Conservation (phyloP, 805 yeast genomes). For the Saccharomycopsis lassenensis region DNA sequence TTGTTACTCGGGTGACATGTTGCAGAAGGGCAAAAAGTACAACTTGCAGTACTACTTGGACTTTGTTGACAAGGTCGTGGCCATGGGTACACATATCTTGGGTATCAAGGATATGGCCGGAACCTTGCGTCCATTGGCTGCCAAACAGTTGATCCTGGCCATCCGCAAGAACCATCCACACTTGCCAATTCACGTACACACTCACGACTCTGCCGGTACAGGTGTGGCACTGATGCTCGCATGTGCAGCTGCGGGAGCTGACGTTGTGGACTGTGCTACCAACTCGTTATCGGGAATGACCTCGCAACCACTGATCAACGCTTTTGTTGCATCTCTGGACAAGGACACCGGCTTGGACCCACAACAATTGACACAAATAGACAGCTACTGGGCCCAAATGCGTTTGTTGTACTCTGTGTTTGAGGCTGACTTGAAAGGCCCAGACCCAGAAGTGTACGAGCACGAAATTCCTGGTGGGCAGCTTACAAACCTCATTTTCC, state of each 20-base stretch:
- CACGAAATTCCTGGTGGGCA: conserved; percentile 99
- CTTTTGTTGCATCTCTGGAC: conserved; percentile 84
- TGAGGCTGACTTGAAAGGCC: conserved; percentile 98
- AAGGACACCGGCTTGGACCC: conserved; percentile 70
- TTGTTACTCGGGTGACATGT: conserved; percentile 98
- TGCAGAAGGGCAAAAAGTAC: conserved; percentile 91
- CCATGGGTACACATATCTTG: conserved; percentile 90
- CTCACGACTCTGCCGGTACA: conserved; percentile 99
- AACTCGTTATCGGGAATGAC: conserved; percentile 98
- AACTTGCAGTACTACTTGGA: conserved; percentile 80
- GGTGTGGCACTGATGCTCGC: conserved; percentile 97
- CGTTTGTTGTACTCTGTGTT: conserved; percentile 91
- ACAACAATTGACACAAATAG: conserved; percentile 67
- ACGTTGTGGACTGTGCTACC: conserved; percentile 93
- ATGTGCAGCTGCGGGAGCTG: conserved; percentile 93
- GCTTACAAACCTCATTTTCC: conserved; percentile 94
- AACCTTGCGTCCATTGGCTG: conserved; percentile 93
- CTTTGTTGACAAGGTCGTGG: conserved; percentile 73
- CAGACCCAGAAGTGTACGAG: conserved; percentile 97
- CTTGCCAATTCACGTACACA: conserved; percentile 95
- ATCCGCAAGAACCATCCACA: conserved; percentile 83
- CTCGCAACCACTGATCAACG: conserved; percentile 93
- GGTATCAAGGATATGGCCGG: conserved; percentile 99
- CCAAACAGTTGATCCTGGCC: conserved; percentile 64
- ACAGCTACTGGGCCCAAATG: conserved; percentile 98